Evolutionary conservation across 2,329 filamentous ascomycete species (phyloP).

Genomic region (Pseudogymnoascus sp.): DNA sequence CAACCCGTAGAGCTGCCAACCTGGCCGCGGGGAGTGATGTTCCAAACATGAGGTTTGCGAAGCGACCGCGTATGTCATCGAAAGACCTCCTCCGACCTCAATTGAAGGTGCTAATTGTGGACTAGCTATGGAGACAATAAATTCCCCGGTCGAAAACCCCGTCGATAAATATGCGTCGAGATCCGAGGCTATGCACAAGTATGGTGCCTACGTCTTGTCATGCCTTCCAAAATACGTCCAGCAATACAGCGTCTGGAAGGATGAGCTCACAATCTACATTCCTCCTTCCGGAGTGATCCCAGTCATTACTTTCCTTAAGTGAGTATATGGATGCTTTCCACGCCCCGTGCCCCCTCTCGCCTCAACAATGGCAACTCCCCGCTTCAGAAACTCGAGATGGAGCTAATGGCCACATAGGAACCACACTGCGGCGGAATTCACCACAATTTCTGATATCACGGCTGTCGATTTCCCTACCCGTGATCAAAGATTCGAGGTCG

Average conservation of each 20-base stretch:
- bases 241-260: constrained; percentile 99
- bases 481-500: constrained; percentile 92
- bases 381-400: not conserved
- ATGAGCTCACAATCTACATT: constrained; percentile 93
- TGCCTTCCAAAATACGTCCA: constrained; percentile 97
- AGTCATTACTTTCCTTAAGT: constrained; percentile 88
- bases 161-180: constrained; percentile 88
- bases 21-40: constrained; percentile 6
- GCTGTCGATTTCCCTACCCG: constrained; percentile 93
- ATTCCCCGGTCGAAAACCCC: constrained; percentile 78
- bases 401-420: constrained; percentile 40
- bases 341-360: not conserved
- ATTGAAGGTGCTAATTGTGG: constrained; percentile 16
- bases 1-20: constrained; percentile 3
- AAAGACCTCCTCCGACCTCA: not conserved
- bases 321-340: constrained; percentile 30
- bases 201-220: constrained; percentile 94
- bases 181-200: constrained; percentile 81
- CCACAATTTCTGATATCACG: constrained; percentile 85
- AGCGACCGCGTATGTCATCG: constrained; percentile 37
- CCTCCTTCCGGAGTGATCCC: constrained; percentile 81
- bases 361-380: constrained; percentile 10
- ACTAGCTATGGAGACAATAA: constrained; percentile 52
- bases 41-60: constrained; percentile 17
- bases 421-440: constrained; percentile 96